Conservation (phyloP, 345 rosid genomes). For the Noccaea caerulescens region DNA sequence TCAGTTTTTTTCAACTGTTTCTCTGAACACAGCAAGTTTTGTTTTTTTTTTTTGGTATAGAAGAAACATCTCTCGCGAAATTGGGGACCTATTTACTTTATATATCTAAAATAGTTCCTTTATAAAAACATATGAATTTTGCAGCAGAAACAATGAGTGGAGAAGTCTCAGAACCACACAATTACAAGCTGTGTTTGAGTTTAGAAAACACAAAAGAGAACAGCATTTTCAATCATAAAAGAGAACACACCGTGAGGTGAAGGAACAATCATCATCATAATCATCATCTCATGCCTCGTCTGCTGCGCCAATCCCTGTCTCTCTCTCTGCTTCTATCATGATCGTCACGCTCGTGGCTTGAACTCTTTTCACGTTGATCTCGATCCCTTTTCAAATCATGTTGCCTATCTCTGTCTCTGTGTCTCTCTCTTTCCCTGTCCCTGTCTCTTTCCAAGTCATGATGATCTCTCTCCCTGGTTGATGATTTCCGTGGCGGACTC, state of each 20-base stretch:
- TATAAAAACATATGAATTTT: background rate
- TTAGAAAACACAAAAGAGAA: conserved; percentile 25
- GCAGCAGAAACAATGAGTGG: conserved; percentile 28
- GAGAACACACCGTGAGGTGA: conserved; percentile 35
- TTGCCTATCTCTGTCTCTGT: conserved; percentile 55
- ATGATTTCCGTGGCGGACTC: conserved; percentile 75
- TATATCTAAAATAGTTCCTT: background rate
- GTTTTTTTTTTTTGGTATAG: conserved; percentile 1
- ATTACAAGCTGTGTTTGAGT: conserved; percentile 34
- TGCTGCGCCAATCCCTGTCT: conserved; percentile 76
- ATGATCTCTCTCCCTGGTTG: conserved; percentile 57
- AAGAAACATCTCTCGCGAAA: background rate
- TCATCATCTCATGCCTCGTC: conserved; percentile 52
- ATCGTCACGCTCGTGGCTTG: conserved; percentile 73
- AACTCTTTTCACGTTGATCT: conserved; percentile 73
- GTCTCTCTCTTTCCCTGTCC: conserved; percentile 58
- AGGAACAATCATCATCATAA: conserved; percentile 32
- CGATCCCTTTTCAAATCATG: conserved; percentile 46
- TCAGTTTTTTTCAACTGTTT: conserved; percentile 14
- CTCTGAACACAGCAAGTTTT: background rate
- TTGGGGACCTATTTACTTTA: background rate
- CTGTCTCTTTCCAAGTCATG: conserved; percentile 51
- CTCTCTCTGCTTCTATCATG: conserved; percentile 71
- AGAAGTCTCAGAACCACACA: conserved; percentile 23
- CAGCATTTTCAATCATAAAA: conserved; percentile 13